phyloP scores from a whole-genome alignment of 1,284 basidiomycete genomes.

The Vanrija pseudolonga region DNA sequence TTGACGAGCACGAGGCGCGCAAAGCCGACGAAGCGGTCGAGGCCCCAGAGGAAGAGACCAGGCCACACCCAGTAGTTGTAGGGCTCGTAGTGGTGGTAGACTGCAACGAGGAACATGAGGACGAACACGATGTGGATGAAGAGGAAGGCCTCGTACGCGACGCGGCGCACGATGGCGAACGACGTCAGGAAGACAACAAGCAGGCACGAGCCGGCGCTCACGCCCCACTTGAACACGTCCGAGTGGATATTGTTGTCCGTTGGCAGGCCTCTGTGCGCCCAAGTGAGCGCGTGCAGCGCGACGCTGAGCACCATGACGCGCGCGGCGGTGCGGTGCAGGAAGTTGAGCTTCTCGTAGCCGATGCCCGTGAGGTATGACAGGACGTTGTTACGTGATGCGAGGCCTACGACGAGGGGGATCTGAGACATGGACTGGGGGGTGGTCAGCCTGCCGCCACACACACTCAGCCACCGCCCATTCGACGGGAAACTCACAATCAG shows the following conservation, averaged over 20 bases:
- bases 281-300: conserved; percentile 34
- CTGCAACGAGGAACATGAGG: conserved; percentile 1
- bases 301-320: conserved; percentile 26
- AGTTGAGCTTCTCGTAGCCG: conserved; percentile 57
- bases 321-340: conserved; percentile 37
- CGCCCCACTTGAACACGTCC: background rate
- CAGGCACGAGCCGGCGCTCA: conserved; percentile 33
- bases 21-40: conserved; percentile 60
- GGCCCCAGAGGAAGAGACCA: conserved; percentile 55
- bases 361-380: conserved; percentile 62
- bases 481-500: background rate
- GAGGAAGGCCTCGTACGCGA: conserved; percentile 56
- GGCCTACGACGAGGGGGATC: conserved; percentile 58
- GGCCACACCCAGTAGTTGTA: background rate
- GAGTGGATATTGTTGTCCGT: no score
- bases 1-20: conserved; percentile 58
- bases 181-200: conserved; percentile 51
- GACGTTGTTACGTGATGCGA: conserved; percentile 64
- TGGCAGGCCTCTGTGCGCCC: conserved; percentile 11
- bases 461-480: background rate
- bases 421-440: conserved; percentile 43
- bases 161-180: conserved; percentile 48
- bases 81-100: background rate
- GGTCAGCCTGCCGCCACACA: background rate
- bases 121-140: conserved; percentile 52